A percentile compares a stretch with the other conserved stretches of the same genome.
phyloP scores from a whole-genome alignment of 192 early-diverging fungal species.

The Chytriomyces hyalinus region DNA sequence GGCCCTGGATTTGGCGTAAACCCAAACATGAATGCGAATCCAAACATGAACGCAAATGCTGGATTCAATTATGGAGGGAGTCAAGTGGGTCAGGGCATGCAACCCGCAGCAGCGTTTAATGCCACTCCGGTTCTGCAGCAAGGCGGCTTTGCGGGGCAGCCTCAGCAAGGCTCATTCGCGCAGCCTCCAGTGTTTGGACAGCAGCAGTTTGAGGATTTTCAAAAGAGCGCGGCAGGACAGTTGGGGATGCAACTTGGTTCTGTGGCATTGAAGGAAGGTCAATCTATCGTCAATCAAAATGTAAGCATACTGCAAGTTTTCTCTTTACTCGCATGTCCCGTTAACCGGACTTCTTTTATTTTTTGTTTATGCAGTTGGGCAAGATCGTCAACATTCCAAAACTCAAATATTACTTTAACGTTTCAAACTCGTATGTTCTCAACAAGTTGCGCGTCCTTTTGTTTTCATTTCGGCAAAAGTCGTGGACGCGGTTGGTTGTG shows the following conservation, averaged over 20 bases:
- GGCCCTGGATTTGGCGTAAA: too few species aligned
- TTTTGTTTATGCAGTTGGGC: constrained; percentile 61
- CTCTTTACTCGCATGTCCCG: background rate
- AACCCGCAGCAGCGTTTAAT: too few species aligned
- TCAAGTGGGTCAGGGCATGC: too few species aligned
- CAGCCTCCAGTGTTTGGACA: constrained; percentile 1
- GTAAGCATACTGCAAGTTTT: constrained; percentile 52
- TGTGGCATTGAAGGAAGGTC: constrained; percentile 79
- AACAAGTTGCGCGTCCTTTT: constrained; percentile 82
- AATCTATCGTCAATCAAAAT: constrained; percentile 89
- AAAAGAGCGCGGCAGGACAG: constrained; percentile 63
- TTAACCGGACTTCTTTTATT: background rate
- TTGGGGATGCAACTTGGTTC: constrained; percentile 95
- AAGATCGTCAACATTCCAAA: constrained; percentile 85
- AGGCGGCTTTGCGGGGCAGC: background rate
- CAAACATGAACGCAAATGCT: too few species aligned
- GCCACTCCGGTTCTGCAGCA: too few species aligned
- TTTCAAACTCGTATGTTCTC: constrained; percentile 92
- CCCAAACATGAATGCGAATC: too few species aligned
- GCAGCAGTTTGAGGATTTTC: constrained; percentile 43
- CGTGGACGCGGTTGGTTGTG: constrained; percentile 77
- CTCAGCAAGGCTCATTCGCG: background rate
- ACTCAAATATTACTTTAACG: constrained; percentile 92
- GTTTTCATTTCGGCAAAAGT: constrained; percentile 88
- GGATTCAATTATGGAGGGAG: too few species aligned